Conservation (phyloP, 768 basidiomycete genomes). For the Agrocybe praecox region DNA sequence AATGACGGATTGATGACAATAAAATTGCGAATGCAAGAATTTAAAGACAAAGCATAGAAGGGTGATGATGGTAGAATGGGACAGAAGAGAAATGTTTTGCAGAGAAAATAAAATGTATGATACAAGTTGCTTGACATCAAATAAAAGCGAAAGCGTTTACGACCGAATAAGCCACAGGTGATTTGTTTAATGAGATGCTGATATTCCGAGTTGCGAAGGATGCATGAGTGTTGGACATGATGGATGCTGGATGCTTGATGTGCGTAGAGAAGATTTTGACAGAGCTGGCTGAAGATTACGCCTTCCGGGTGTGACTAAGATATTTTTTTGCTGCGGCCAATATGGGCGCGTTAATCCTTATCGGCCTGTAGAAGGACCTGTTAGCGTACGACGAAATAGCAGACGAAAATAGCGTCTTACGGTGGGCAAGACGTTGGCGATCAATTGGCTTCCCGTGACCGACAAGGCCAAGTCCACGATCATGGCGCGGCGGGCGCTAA, state of each 20-base stretch:
- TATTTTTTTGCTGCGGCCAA: slow-evolving; percentile 19
- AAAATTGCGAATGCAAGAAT: no score
- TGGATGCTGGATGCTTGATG: no score
- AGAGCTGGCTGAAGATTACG: slow-evolving; percentile 10
- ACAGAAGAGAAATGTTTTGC: no score
- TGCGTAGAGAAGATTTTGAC: slow-evolving; percentile 9
- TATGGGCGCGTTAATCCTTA: slow-evolving; percentile 75
- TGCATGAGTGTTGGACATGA: slow-evolving; percentile 5
- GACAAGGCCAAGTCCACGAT: slow-evolving; percentile 88
- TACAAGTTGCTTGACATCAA: slow-evolving; percentile 3
- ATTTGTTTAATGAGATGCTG: slow-evolving; percentile 9
- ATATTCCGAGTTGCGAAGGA: slow-evolving; percentile 20
- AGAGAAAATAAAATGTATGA: not conserved
- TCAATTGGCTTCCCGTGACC: no score
- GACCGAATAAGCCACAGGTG: no score
- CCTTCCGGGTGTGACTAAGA: slow-evolving; percentile 20
- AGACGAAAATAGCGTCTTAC: slow-evolving; percentile 35
- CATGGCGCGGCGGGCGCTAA: slow-evolving; percentile 72
- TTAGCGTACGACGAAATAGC: slow-evolving; percentile 5
- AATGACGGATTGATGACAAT: no score
- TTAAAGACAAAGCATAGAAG: no score
- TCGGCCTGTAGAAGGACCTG: slow-evolving; percentile 55
- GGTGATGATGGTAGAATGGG: no score
- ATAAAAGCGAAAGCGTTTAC: not conserved
- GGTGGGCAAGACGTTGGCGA: slow-evolving; percentile 78